Percentiles rank a stretch among this genome's conserved stretches.
Conservation (phyloP, 768 basidiomycete genomes). For the Leccinum longicurvipes region DNA sequence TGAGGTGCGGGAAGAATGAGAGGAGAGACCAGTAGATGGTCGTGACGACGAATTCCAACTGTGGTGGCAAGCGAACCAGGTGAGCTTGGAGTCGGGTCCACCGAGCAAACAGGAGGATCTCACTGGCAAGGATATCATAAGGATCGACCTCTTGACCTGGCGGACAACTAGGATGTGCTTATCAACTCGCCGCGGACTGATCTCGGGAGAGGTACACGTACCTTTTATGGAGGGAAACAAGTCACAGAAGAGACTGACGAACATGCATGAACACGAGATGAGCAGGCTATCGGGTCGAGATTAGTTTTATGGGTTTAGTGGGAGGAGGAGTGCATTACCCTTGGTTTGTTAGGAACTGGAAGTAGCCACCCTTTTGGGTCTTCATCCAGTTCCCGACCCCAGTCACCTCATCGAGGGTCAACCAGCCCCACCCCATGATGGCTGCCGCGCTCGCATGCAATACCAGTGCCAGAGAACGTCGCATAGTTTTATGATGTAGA, state of each 20-base stretch:
- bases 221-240: conserved; percentile 35
- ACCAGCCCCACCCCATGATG: conserved; percentile 38
- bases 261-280: conserved; percentile 40
- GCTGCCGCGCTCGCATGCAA: conserved; percentile 32
- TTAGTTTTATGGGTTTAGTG: background rate
- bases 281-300: conserved; percentile 18
- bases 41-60: conserved; percentile 48
- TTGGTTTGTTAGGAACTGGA: conserved; percentile 75
- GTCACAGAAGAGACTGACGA: conserved; percentile 39
- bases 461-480: conserved; percentile 13
- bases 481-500: conserved; percentile 4
- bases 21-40: conserved; percentile 70
- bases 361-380: conserved; percentile 58
- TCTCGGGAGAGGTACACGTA: conserved; percentile 20
- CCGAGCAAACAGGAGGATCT: background rate
- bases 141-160: conserved; percentile 54
- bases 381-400: conserved; percentile 33
- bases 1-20: conserved; percentile 52
- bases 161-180: conserved; percentile 3
- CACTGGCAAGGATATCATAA: conserved; percentile 71
- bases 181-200: background rate
- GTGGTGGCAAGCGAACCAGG: background rate
- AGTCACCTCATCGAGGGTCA: conserved; percentile 3
- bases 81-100: background rate
- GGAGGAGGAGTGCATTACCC: conserved; percentile 37